Base-by-base conservation (phyloP, 129 eudicot species). In the Flaveria robusta region DNA sequence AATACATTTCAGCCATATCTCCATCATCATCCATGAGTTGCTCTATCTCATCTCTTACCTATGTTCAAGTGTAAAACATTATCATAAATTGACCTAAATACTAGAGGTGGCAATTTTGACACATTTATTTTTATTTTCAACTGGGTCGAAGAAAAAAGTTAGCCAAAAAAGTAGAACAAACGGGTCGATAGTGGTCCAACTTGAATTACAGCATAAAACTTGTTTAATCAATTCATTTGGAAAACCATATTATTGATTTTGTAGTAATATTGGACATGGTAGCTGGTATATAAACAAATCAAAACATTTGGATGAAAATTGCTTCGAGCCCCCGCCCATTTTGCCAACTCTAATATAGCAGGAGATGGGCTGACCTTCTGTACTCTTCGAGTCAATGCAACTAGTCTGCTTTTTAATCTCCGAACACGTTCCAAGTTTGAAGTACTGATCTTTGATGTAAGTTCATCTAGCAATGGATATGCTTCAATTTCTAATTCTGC, bases 21-120 rank as follows among this genome's bases (percentile, higher is more conserved):
- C 97, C 98, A 77, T 93, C 98, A 75, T 93, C 98, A 47, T 91
- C 98, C 98, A 91, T 93, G 54, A 91, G 87, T 84, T 93, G 98
- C 73, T 93, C 98, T 82, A 93, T 93, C 87, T 90, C 98, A 81
- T 93, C 98, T 60, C 98, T 82, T 51, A 91, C 97, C 98, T 93
- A 81, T 43, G 73, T 39, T 23, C 23, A 62, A 66, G 45, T 66
- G 65, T n/a, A n/a, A n/a, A n/a, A n/a, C n/a, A n/a, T n/a, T n/a
- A n/a, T n/a, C n/a, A n/a, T n/a, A n/a, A n/a, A n/a, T n/a, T n/a
- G n/a, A n/a, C n/a, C n/a, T n/a, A 66, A 66, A 7, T n/a, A 34
- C 9, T 16, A 39, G 5, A 23, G 8, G 60, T 24, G 43, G 24
- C 22, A 70, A 27, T 22, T 6, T 23, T 5, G 56, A 15, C 23